Conservation (phyloP, 495 filamentous ascomycete species). For the Cetradonia linearis region DNA sequence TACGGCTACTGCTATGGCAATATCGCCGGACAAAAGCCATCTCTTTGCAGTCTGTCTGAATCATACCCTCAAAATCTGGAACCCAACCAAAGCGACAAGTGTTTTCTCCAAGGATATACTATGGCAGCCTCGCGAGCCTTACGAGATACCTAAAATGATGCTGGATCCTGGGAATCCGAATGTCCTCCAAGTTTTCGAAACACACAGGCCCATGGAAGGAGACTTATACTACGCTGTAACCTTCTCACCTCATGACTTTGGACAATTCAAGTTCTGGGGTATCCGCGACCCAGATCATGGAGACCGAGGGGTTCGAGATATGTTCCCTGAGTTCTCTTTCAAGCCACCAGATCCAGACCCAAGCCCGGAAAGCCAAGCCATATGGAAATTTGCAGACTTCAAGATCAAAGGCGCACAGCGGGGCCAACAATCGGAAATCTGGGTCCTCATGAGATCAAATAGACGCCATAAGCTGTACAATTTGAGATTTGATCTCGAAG, state of each 20-base stretch:
- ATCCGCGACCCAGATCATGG: slow-evolving; percentile 53
- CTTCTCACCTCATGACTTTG: slow-evolving; percentile 75
- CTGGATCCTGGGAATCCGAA: slow-evolving; percentile 65
- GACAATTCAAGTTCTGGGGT: slow-evolving; percentile 94
- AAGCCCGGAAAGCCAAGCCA: slow-evolving; percentile 59
- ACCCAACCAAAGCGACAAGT: slow-evolving; percentile 60
- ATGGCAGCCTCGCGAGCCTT: slow-evolving; percentile 37
- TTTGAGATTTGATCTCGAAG: slow-evolving; percentile 45
- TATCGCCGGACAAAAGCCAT: slow-evolving; percentile 55
- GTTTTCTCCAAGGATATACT: slow-evolving; percentile 62
- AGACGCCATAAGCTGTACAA: slow-evolving; percentile 47
- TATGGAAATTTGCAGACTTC: slow-evolving; percentile 85
- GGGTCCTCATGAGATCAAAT: slow-evolving; percentile 80
- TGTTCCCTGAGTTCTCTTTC: slow-evolving; percentile 51
- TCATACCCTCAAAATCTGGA: slow-evolving; percentile 81
- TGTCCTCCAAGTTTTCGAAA: slow-evolving; percentile 62
- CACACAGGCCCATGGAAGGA: slow-evolving; percentile 40
- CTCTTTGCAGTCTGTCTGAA: slow-evolving; percentile 80
- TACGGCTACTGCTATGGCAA: slow-evolving; percentile 51
- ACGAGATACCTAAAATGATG: slow-evolving; percentile 56
- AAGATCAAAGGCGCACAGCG: slow-evolving; percentile 46
- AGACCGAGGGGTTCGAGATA: slow-evolving; percentile 55
- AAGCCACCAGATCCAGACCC: slow-evolving; percentile 56
- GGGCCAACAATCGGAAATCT: slow-evolving; percentile 49
- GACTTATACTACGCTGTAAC: slow-evolving; percentile 66